These are phyloP conservation scores for Chlamydomonas urium DNA, from an alignment of 139 green algal species.

Conservation along the genomic window DNA sequence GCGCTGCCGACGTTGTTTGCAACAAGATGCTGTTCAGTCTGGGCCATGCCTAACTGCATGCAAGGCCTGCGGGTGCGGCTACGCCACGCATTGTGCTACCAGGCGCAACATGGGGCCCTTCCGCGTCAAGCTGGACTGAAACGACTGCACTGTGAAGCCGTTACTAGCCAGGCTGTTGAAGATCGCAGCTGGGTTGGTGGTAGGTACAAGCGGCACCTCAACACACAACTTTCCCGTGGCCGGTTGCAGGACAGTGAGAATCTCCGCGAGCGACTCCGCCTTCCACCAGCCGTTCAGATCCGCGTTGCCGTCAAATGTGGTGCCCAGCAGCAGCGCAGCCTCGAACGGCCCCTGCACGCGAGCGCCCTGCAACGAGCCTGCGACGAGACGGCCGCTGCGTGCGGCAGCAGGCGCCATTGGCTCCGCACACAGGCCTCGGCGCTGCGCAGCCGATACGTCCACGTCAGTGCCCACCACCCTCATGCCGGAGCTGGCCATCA, in stretches of 20 bases:
- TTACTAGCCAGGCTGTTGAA: slow-evolving; percentile 1
- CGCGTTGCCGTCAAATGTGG: not conserved
- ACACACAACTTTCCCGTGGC: slow-evolving; percentile 7
- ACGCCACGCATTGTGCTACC: too few relatives aligned
- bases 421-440: slow-evolving; percentile 6
- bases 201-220: not conserved
- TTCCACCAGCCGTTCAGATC: slow-evolving; percentile 3
- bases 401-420: not conserved
- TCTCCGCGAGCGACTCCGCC: not conserved
- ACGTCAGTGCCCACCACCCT: slow-evolving; percentile 6
- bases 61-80: too few relatives aligned
- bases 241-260: not conserved
- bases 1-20: too few relatives aligned
- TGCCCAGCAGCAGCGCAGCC: not conserved
- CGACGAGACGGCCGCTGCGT: not conserved
- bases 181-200: slow-evolving; percentile 15
- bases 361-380: not conserved
- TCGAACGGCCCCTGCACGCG: not conserved
- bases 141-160: slow-evolving; percentile 10
- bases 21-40: too few relatives aligned
- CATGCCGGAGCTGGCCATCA: slow-evolving; percentile 63
- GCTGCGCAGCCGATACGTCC: slow-evolving; percentile 3
- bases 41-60: too few relatives aligned
- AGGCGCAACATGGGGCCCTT: not conserved
- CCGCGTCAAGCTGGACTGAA: not conserved